These are phyloP conservation scores for Dactylellina drechsleri DNA, from an alignment of 2,329 filamentous ascomycete genomes.

Conservation along the genomic window DNA sequence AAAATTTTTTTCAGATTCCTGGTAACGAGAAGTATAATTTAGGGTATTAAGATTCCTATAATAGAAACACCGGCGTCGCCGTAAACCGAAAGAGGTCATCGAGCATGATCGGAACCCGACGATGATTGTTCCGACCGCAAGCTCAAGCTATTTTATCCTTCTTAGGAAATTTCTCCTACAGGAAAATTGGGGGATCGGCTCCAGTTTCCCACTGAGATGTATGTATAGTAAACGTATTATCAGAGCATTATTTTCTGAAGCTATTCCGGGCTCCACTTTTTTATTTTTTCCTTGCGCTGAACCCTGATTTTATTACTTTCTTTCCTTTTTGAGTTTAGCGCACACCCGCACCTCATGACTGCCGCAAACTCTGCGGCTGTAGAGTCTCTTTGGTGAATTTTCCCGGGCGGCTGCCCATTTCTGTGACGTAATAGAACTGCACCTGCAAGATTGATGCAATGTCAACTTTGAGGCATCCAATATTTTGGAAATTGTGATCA, in stretches of 20 bases:
- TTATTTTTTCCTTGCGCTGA: background rate
- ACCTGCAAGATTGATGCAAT: constrained; percentile 18
- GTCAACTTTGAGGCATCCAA: too few relatives aligned
- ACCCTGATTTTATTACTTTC: background rate
- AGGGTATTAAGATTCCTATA: constrained; percentile 34
- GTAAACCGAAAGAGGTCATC: constrained; percentile 35
- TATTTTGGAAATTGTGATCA: background rate
- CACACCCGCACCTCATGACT: constrained; percentile 12
- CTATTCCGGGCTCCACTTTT: constrained; percentile 17
- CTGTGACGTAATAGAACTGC: constrained; percentile 38
- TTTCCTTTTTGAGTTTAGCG: background rate
- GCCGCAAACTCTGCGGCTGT: constrained; percentile 25
- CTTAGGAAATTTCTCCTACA: constrained; percentile 41
- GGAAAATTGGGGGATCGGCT: constrained; percentile 37
- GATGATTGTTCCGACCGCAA: constrained; percentile 18
- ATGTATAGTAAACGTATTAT: constrained; percentile 18
- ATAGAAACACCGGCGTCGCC: constrained; percentile 52
- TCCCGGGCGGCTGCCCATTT: constrained; percentile 2
- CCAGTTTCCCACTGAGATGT: constrained; percentile 27
- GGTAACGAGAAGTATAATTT: constrained; percentile 53
- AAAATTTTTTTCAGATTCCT: constrained; percentile 49
- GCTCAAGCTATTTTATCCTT: constrained; percentile 3
- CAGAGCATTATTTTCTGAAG: constrained; percentile 27
- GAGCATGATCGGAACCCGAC: constrained; percentile 46
- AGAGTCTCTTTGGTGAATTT: too few relatives aligned